Percentiles rank a stretch among this genome's conserved stretches.
Evolutionary conservation across 495 filamentous ascomycete species (phyloP).

Genomic region (Xanthoparmelia taractica): DNA sequence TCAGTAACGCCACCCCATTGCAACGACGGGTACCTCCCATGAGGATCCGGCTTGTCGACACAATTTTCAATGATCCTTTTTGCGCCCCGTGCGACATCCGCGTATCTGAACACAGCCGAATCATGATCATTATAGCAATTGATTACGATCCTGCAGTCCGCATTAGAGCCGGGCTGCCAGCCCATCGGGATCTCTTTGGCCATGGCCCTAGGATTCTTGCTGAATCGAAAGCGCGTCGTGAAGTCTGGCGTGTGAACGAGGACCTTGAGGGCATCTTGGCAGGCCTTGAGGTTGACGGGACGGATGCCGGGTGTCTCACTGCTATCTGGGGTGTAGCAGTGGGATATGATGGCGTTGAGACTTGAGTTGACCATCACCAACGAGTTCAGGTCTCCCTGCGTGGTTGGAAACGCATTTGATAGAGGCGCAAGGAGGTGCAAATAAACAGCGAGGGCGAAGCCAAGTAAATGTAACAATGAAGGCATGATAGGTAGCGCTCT

Average conservation of each 20-base stretch:
- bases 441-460: too few species aligned
- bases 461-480: too few species aligned
- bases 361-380: not conserved
- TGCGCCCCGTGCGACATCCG: not conserved
- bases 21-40: not conserved
- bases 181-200: not conserved
- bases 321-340: not conserved
- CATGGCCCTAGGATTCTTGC: not conserved
- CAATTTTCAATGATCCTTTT: not conserved
- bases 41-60: not conserved
- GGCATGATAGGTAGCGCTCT: too few species aligned
- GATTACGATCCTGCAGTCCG: conserved; percentile 3
- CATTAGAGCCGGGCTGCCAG: not conserved
- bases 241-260: not conserved
- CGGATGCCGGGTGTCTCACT: not conserved
- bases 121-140: conserved; percentile 4
- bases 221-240: not conserved
- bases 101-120: not conserved
- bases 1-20: conserved; percentile 3
- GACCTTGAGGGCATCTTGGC: not conserved
- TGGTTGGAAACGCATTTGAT: not conserved
- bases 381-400: not conserved
- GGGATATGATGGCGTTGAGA: not conserved
- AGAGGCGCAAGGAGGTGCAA: not conserved
- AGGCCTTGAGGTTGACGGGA: not conserved